A percentile compares a stretch with the other conserved stretches of the same genome.
phyloP scores from a whole-genome alignment of 2,329 filamentous ascomycete species.

The Biscogniauxia mediterranea region DNA sequence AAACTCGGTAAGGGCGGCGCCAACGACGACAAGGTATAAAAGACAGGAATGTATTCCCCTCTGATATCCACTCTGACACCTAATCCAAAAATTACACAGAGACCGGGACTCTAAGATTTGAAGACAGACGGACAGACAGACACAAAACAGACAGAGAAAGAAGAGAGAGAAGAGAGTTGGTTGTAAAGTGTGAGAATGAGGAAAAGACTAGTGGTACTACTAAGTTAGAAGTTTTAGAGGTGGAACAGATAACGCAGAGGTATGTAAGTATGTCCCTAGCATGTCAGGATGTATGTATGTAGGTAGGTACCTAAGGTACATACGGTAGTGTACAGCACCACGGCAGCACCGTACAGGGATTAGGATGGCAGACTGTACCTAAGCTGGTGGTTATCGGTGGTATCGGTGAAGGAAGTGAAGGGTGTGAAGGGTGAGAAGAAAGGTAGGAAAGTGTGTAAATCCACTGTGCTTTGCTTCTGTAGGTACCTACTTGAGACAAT shows the following conservation, averaged over 20 bases:
- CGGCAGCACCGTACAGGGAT: neutral
- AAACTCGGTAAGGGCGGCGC: neutral
- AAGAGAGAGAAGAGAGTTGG: slow-evolving; percentile 15
- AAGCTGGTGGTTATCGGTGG: neutral
- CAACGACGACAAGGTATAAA: neutral
- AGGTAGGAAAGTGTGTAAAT: no score
- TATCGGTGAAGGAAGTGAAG: no score
- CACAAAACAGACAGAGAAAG: neutral
- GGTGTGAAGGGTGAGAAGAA: no score
- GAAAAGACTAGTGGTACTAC: neutral
- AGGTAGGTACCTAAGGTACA: neutral
- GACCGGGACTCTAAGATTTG: slow-evolving; percentile 4
- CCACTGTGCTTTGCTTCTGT: no score
- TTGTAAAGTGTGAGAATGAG: neutral
- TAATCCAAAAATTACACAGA: slow-evolving; percentile 13
- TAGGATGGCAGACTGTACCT: neutral
- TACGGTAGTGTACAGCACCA: no score
- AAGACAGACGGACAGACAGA: neutral
- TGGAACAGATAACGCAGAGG: neutral
- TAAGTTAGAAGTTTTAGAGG: neutral
- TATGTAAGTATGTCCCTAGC: neutral
- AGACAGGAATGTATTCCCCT: neutral
- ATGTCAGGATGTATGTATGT: neutral
- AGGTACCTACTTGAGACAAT: neutral
- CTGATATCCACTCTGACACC: slow-evolving; percentile 16